Conservation (phyloP, 1,139 yeast species). For the Debaryomyces subglobosus region DNA sequence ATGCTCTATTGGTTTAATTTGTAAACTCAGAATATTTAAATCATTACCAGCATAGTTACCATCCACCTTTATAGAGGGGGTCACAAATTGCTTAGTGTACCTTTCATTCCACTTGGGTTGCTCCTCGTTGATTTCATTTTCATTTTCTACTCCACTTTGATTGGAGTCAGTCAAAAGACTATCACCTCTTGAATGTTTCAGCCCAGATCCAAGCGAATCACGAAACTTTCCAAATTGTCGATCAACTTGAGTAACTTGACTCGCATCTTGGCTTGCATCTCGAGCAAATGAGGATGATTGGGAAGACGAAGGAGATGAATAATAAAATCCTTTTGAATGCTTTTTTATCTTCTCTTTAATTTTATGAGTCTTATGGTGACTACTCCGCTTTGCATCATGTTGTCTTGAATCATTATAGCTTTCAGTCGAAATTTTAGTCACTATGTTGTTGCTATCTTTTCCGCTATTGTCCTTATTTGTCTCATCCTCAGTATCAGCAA, state of each 20-base stretch:
- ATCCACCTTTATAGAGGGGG: conserved; percentile 2
- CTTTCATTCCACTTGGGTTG: not conserved
- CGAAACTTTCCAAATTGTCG: not conserved
- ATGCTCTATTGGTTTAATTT: not conserved
- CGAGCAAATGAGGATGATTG: not conserved
- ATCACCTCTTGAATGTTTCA: not conserved
- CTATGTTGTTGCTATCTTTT: not conserved
- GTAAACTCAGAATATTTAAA: not conserved
- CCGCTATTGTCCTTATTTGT: not conserved
- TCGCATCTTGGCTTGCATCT: not conserved
- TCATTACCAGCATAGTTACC: not conserved
- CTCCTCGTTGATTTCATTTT: not conserved
- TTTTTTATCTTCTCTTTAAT: conserved; percentile 5
- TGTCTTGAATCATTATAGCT: not conserved
- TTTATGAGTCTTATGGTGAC: not conserved
- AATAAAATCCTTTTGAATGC: conserved; percentile 1
- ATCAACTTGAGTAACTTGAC: not conserved
- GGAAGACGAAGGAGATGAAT: conserved; percentile 7
- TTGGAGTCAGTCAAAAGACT: not conserved
- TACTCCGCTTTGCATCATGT: not conserved
- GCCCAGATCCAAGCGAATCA: not conserved
- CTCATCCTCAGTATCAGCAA: conserved; percentile 19
- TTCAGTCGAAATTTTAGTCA: not conserved
- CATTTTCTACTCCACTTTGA: not conserved
- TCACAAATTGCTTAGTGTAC: not conserved